Conservation (phyloP, 108 stramenopile genomes). For the Nitzschia palea region DNA sequence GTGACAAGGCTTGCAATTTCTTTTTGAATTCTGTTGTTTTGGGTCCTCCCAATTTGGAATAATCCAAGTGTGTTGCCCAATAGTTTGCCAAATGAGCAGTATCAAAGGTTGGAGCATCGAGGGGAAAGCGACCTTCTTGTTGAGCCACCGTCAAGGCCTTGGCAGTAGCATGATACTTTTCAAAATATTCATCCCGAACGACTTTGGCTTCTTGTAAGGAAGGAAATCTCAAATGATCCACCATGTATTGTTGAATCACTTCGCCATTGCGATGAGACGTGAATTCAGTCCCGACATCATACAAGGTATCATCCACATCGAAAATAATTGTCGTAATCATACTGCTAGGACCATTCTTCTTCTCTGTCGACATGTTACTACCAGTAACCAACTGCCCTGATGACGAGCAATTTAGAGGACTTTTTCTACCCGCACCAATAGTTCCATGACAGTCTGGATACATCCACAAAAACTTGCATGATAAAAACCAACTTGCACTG, state of each 20-base stretch:
- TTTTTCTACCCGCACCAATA: too few species aligned
- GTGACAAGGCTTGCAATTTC: slow-evolving; percentile 38
- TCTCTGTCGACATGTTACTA: too few species aligned
- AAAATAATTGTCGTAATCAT: slow-evolving; percentile 65
- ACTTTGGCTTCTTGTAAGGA: slow-evolving; percentile 42
- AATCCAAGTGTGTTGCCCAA: slow-evolving; percentile 74
- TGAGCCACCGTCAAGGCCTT: slow-evolving; percentile 77
- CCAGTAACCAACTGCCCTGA: too few species aligned
- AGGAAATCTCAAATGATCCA: slow-evolving; percentile 59
- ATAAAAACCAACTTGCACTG: too few species aligned
- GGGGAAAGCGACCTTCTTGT: slow-evolving; percentile 68
- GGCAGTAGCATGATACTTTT: slow-evolving; percentile 72
- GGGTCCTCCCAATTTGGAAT: slow-evolving; percentile 44
- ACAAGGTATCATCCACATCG: slow-evolving; percentile 87
- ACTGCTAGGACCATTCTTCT: not conserved
- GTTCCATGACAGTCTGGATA: too few species aligned
- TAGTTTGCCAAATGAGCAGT: slow-evolving; percentile 50
- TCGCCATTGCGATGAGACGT: slow-evolving; percentile 76
- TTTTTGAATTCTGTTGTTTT: slow-evolving; percentile 41
- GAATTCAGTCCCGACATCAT: slow-evolving; percentile 80
- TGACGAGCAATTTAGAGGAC: too few species aligned
- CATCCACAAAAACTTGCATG: too few species aligned
- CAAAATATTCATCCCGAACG: slow-evolving; percentile 74
- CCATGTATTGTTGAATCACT: slow-evolving; percentile 69
- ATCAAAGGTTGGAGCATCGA: slow-evolving; percentile 24